Conservation (phyloP, 2,329 filamentous ascomycete genomes). For the Basipetospora chlamydospora region DNA sequence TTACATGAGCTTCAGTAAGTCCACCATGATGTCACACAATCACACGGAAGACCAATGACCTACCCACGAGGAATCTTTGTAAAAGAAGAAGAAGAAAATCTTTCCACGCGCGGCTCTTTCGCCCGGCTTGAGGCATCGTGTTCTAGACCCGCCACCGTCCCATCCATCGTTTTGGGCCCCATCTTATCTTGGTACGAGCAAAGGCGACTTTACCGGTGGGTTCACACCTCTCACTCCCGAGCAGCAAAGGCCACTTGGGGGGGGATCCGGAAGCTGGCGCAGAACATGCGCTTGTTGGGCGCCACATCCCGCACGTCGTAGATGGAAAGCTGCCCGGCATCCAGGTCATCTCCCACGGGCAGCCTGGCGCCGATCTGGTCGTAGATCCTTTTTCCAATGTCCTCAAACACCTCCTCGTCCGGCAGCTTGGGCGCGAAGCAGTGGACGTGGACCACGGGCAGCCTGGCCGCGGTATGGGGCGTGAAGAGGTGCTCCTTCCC, state of each 20-base stretch:
- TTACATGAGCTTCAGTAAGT: too few relatives aligned
- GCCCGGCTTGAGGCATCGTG: too few relatives aligned
- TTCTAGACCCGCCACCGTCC: too few relatives aligned
- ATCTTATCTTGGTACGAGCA: too few relatives aligned
- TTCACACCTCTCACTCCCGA: constrained; percentile 9
- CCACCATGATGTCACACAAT: too few relatives aligned
- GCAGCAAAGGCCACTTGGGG: constrained; percentile 63
- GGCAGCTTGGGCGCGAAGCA: constrained; percentile 76
- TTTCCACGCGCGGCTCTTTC: too few relatives aligned
- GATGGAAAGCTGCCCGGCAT: constrained; percentile 37
- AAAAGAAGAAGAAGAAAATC: too few relatives aligned
- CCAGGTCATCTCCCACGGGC: constrained; percentile 28
- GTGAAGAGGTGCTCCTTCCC: constrained; percentile 51
- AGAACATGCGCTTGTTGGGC: constrained; percentile 93
- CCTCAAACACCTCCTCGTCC: constrained; percentile 48
- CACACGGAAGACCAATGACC: too few relatives aligned
- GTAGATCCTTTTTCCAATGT: constrained; percentile 27
- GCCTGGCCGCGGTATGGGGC: constrained; percentile 38
- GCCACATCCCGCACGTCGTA: constrained; percentile 73
- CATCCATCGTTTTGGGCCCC: too few relatives aligned
- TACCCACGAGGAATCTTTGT: too few relatives aligned
- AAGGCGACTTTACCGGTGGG: background rate
- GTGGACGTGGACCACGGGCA: constrained; percentile 86
- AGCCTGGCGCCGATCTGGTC: constrained; percentile 25
- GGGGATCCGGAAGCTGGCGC: constrained; percentile 80